These are phyloP conservation scores for Capronia americana DNA, from an alignment of 2,329 filamentous ascomycete genomes.

Conservation along the genomic window DNA sequence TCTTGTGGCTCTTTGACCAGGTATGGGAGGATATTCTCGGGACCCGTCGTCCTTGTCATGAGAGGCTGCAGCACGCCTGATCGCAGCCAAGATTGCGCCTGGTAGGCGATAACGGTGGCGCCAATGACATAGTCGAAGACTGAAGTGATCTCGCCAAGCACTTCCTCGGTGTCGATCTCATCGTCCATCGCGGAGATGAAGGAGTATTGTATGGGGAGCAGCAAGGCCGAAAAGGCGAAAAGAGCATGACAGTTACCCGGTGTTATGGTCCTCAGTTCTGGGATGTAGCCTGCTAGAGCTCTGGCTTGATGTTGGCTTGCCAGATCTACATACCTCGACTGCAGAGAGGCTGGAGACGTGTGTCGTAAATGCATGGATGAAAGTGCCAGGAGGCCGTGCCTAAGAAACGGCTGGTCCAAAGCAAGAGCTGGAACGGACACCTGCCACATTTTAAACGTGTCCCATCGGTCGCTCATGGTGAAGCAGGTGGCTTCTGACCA, in stretches of 20 bases:
- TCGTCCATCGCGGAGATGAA: constrained; percentile 9
- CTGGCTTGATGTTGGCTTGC: constrained; percentile 35
- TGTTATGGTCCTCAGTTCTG: constrained; percentile 18
- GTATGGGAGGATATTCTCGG: constrained; percentile 1
- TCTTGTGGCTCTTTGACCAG: constrained; percentile 5
- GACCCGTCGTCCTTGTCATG: constrained; percentile 6
- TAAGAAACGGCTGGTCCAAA: constrained; percentile 47
- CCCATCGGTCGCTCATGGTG: constrained; percentile 19
- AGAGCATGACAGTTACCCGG: constrained; percentile 25
- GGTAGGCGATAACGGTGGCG: constrained; percentile 14
- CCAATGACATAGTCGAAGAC: constrained; percentile 19
- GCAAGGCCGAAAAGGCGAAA: constrained; percentile 26
- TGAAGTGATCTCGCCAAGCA: background rate
- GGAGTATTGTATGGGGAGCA: constrained; percentile 15
- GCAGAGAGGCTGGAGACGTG: background rate
- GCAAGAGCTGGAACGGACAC: constrained; percentile 47
- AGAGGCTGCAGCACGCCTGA: constrained; percentile 9
- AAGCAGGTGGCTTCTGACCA: constrained; percentile 49
- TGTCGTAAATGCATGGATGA: constrained; percentile 46
- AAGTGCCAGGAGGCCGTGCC: constrained; percentile 49
- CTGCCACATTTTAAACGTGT: constrained; percentile 45
- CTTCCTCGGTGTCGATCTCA: constrained; percentile 4
- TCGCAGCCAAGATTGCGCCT: constrained; percentile 6
- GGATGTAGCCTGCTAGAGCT: constrained; percentile 24
- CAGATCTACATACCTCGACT: constrained; percentile 10